Evolutionary conservation across 768 basidiomycete species (phyloP), one percentile per base, ranked within the genome.

Genomic region (Mycena pura): DNA sequence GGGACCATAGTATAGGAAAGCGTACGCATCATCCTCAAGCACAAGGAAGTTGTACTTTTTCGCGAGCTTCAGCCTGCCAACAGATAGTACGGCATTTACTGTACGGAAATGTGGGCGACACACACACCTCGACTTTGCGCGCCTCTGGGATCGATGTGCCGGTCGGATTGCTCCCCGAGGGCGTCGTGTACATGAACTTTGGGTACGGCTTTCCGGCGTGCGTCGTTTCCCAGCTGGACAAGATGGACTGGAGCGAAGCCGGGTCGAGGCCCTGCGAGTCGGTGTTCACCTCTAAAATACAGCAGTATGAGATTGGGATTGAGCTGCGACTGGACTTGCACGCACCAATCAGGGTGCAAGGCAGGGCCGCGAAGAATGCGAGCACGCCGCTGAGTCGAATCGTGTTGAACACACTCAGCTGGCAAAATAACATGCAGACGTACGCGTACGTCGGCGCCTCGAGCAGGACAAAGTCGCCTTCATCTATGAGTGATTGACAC

Each of bases 121-220:
- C 60, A 7, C 32, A 63, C 65, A 66, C 55, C 24, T 56, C 61
- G 17, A 66, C 48, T 52, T 66, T 66, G 15, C 65, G 57, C 3
- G 14, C 11, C 36, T 66, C 65, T 0, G 65, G 61, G n/a, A 66
- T 66, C 9, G 61, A 66, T 21, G 75, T 75, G 19, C 83, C 83
- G 5, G 80, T 65, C 3, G 64, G 64, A 22, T 65, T 65, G 47
- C 60, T 62, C 32, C 79, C 34, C 67, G 84, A 82, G 0, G 81
- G 82, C 25, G 88, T 82, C 1, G 83, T 89, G 74, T 92, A 92
- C 21, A 92, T 75, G 0, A 84, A 69, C 69, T 82, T 88, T 5
- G 90, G 90, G 54, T 77, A 80, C 5, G 76, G 82, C 73, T 87
- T 86, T 19, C 70, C 78, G 1, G 70, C 73, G 0, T 85, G 85